phyloP scores from a whole-genome alignment of 768 basidiomycete genomes.

The Tricholomella constricta region DNA sequence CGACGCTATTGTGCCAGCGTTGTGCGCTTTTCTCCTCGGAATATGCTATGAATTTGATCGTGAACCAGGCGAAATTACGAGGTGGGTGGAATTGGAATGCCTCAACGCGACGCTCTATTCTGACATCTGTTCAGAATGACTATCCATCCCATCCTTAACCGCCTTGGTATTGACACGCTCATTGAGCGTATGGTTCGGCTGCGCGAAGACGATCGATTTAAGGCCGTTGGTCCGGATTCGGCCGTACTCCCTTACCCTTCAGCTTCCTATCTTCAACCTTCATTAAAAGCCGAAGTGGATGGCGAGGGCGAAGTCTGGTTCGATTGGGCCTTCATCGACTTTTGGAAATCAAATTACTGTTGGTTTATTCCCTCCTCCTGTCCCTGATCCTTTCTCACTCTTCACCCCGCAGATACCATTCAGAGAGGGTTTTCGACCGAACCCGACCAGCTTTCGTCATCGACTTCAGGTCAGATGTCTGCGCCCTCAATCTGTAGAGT shows the following conservation, averaged over 20 bases:
- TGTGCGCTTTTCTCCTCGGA: conserved; percentile 90
- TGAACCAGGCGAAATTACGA: conserved; percentile 93
- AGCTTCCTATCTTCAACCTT: conserved; percentile 33
- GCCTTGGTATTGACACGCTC: conserved; percentile 88
- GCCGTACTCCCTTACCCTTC: conserved; percentile 64
- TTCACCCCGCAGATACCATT: conserved; percentile 57
- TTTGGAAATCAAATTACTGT: conserved; percentile 99
- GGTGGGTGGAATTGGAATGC: conserved; percentile 47
- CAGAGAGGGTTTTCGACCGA: conserved; percentile 73
- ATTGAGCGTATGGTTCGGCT: conserved; percentile 84
- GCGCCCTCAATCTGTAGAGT: background rate
- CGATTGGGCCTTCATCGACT: conserved; percentile 97
- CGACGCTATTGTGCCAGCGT: conserved; percentile 84
- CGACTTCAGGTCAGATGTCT: conserved; percentile 37
- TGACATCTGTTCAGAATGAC: conserved; percentile 54
- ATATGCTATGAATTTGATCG: conserved; percentile 96
- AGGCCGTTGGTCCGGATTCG: conserved; percentile 82
- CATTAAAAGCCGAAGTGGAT: conserved; percentile 38
- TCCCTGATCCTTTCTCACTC: background rate
- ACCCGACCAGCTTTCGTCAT: conserved; percentile 63
- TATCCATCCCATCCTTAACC: conserved; percentile 86
- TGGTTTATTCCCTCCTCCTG: conserved; percentile 30
- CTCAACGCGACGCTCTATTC: background rate
- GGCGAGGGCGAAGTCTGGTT: conserved; percentile 93
- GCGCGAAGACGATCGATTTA: conserved; percentile 93